Base-by-base conservation (phyloP, 2,329 filamentous ascomycete genomes). In the Metarhizium album region DNA sequence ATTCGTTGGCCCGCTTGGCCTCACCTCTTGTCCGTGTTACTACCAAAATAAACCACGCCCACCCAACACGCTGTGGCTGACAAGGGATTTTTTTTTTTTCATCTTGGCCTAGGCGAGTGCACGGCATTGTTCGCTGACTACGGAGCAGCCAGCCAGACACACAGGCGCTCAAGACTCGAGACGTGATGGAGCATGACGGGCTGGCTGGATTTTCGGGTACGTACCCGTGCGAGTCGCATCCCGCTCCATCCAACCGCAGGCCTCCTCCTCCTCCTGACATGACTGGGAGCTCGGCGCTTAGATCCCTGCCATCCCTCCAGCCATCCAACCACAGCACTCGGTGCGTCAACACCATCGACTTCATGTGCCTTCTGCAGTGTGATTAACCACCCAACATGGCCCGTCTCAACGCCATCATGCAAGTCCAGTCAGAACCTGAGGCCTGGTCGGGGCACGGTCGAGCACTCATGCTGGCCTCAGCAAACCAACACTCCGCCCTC, bases 321-420 rank as follows among this genome's bases (percentile, higher is more conserved):
- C 53, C 54, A 55, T 60, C 73, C 73, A 75, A 75, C 69, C 70
- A 73, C 59, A 59, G 48, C n/a, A n/a, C n/a, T n/a, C n/a, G n/a
- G n/a, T 43, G 46, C 56, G 50, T 51, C 47, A 50, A 38, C 50
- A 43, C 49, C 47, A 33, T 42, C 43, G 42, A 29, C 45, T 46
- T 47, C 51, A 22, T 22, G 53, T 29, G 42, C 50, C 50, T 31
- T 33, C 48, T 58, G 48, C 51, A 45, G 24, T 24, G 14, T n/a
- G 45, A 50, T 49, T 51, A 51, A 54, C 48, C 35, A 46, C 11
- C 33, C 22, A 45, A 46, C 31, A 33, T n/a, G 46, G 20, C 29
- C 8, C 29, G 29, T 49, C 47, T 43, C 49, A 46, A 37, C 42
- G 33, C 42, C 47, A 43, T 42, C 46, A 48, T 52, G 53, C 46